phyloP scores from a whole-genome alignment of 148 eudicot genomes.

The Diospyros lotus region DNA sequence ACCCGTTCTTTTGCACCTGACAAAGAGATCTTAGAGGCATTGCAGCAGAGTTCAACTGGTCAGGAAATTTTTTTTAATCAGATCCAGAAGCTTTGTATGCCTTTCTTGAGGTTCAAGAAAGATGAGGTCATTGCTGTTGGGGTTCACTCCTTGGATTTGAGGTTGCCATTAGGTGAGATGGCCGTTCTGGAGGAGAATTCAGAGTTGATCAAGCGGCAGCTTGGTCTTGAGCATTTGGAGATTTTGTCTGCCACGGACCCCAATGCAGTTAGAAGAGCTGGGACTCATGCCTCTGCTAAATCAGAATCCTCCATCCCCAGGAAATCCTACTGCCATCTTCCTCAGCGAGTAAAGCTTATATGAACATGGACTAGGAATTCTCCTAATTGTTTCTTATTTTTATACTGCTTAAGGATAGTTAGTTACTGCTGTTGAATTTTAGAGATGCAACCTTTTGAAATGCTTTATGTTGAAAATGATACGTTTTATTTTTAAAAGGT shows the following conservation, averaged over 20 bases:
- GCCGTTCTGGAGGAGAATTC: slow-evolving; percentile 63
- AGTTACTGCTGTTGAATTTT: too few species aligned
- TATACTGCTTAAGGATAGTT: too few species aligned
- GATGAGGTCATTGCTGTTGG: slow-evolving; percentile 72
- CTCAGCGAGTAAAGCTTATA: slow-evolving; percentile 22
- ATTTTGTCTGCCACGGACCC: slow-evolving; percentile 47
- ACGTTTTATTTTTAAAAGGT: too few species aligned
- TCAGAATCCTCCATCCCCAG: slow-evolving; percentile 86
- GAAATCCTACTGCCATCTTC: slow-evolving; percentile 78
- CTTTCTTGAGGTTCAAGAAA: slow-evolving; percentile 81
- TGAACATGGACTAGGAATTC: too few species aligned
- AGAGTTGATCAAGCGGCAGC: slow-evolving; percentile 64
- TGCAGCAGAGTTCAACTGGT: slow-evolving; percentile 58
- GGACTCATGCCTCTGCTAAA: slow-evolving; percentile 40
- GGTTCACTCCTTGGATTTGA: slow-evolving; percentile 71
- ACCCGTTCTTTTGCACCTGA: slow-evolving; percentile 64
- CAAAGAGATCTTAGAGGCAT: slow-evolving; percentile 51
- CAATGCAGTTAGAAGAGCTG: slow-evolving; percentile 52
- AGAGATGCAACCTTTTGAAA: too few species aligned
- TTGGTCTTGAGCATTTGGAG: slow-evolving; percentile 61
- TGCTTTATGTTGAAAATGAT: too few species aligned
- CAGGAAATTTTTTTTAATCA: slow-evolving; percentile 56
- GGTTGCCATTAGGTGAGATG: slow-evolving; percentile 77
- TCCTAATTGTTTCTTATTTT: too few species aligned
- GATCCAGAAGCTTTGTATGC: slow-evolving; percentile 80